A percentile compares a stretch with the other conserved stretches of the same genome.
These are phyloP conservation scores for Tricholoma furcatifolium DNA, from an alignment of 768 basidiomycete genomes.

Conservation along the genomic window DNA sequence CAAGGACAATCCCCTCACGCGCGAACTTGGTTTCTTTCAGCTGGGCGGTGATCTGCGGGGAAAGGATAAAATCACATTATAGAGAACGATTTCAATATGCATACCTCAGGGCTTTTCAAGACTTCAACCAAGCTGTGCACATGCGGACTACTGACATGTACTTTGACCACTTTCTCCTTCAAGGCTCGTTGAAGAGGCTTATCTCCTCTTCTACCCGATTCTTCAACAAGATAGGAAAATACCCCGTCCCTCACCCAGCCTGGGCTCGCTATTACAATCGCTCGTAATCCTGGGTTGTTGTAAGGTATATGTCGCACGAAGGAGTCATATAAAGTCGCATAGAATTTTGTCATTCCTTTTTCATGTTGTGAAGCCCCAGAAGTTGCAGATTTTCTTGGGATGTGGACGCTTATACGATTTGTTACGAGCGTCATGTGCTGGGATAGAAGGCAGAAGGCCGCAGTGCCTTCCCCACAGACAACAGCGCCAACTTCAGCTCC, in stretches of 20 bases:
- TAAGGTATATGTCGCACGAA: slow-evolving; percentile 92
- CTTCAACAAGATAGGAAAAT: slow-evolving; percentile 77
- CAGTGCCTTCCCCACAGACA: slow-evolving; percentile 94
- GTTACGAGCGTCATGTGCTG: slow-evolving; percentile 96
- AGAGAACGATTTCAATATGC: not conserved
- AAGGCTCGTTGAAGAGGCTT: slow-evolving; percentile 74
- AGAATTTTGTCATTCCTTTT: slow-evolving; percentile 85
- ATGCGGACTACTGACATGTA: slow-evolving; percentile 91
- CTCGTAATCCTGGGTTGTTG: slow-evolving; percentile 66
- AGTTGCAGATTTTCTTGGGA: slow-evolving; percentile 89
- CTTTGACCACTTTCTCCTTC: slow-evolving; percentile 83
- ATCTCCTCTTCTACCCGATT: slow-evolving; percentile 79
- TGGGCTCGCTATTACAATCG: slow-evolving; percentile 94
- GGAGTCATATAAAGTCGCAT: slow-evolving; percentile 79
- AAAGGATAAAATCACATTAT: not conserved
- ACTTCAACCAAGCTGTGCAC: slow-evolving; percentile 96
- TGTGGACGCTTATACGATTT: slow-evolving; percentile 83
- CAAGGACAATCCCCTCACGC: slow-evolving; percentile 85
- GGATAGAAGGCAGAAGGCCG: slow-evolving; percentile 91
- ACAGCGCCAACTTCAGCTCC: slow-evolving; percentile 97
- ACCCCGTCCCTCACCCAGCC: slow-evolving; percentile 94
- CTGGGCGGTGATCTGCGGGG: slow-evolving; percentile 60
- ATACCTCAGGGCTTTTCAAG: slow-evolving; percentile 89
- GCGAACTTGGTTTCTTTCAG: slow-evolving; percentile 97
- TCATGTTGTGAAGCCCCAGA: slow-evolving; percentile 84